phyloP scores from a whole-genome alignment of 805 yeast genomes.

The Ogataea naganishii region DNA sequence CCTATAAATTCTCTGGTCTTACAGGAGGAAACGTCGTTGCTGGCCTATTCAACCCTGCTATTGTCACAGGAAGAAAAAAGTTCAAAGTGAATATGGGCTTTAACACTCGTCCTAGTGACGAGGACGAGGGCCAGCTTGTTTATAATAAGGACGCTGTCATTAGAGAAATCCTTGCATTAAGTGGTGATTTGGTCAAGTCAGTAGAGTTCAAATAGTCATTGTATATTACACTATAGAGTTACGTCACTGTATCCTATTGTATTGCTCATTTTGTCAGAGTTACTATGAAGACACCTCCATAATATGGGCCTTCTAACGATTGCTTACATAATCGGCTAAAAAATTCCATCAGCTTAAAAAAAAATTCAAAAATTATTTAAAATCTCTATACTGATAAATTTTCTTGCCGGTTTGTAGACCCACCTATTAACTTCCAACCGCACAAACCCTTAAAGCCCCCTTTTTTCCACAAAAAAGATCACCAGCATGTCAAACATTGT shows the following conservation, averaged over 20 bases:
- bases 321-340: constrained; percentile 2
- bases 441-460: too few species aligned
- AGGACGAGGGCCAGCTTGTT: constrained; percentile 35
- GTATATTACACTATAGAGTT: constrained; percentile 4
- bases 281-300: too few species aligned
- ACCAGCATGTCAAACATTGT: constrained; percentile 46
- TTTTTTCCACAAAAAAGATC: too few species aligned
- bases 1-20: constrained; percentile 44
- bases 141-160: constrained; percentile 68
- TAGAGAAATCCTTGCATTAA: constrained; percentile 59
- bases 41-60: constrained; percentile 71
- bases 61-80: constrained; percentile 45
- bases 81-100: constrained; percentile 76
- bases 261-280: constrained; percentile 4
- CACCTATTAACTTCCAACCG: too few species aligned
- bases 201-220: constrained; percentile 18
- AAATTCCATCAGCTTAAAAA: too few species aligned
- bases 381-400: too few species aligned
- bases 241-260: constrained; percentile 1
- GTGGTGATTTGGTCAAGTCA: constrained; percentile 49
- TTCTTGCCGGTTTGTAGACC: too few species aligned
- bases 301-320: too few species aligned
- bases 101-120: constrained; percentile 55
- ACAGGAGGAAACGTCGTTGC: constrained; percentile 57
- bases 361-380: too few species aligned